phyloP scores from a whole-genome alignment of 305 asterid genomes.

The Fraxinus greggii region DNA sequence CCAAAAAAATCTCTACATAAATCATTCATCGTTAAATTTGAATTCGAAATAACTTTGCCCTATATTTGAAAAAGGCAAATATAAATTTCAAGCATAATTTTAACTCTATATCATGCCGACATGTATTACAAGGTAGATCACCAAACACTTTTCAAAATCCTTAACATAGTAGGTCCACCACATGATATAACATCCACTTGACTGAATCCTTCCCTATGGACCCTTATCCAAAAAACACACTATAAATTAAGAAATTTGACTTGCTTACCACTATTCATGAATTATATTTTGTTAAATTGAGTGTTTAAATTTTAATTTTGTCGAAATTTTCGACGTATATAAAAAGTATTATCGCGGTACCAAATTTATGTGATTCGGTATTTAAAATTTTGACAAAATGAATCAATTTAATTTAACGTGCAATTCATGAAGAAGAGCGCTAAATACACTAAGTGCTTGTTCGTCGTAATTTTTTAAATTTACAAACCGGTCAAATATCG shows the following conservation, averaged over 20 bases:
- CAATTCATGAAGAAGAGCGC: neutral
- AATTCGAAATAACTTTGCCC: neutral
- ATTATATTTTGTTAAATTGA: no score
- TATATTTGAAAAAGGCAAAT: neutral
- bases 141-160: neutral
- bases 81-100: neutral
- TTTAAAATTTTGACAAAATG: neutral
- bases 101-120: neutral
- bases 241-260: neutral
- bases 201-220: neutral
- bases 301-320: neutral
- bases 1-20: neutral
- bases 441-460: neutral
- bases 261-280: neutral
- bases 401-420: neutral
- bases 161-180: neutral
- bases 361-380: neutral
- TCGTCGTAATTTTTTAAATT: no score
- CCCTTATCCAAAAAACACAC: neutral
- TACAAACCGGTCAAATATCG: neutral
- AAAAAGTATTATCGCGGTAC: neutral
- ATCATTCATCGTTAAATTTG: neutral
- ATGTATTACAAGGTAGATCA: neutral
- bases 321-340: no score
- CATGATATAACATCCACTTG: neutral